Evolutionary conservation across 1,139 yeast species (phyloP).

Genomic region (Torulaspora pretoriensis): DNA sequence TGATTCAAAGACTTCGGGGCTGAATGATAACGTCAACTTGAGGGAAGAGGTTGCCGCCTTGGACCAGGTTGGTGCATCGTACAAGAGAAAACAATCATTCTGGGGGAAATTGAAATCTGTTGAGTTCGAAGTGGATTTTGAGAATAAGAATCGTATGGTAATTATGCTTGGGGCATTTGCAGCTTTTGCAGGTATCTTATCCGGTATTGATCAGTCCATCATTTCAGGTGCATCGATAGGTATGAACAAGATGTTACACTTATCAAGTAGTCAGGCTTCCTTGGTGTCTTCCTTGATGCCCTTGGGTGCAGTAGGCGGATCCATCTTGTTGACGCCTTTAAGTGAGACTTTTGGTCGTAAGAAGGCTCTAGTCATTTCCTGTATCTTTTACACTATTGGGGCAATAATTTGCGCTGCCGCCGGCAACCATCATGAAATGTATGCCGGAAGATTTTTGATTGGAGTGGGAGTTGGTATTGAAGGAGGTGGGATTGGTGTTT

Average conservation of each 20-base stretch:
- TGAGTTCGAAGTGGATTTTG: conserved; percentile 36
- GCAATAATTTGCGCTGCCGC: conserved; percentile 54
- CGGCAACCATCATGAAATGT: conserved; percentile 42
- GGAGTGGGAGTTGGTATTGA: conserved; percentile 60
- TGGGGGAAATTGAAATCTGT: conserved; percentile 22
- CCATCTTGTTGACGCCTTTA: conserved; percentile 47
- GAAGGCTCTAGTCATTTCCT: conserved; percentile 48
- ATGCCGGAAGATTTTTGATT: conserved; percentile 53
- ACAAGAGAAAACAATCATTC: conserved; percentile 22
- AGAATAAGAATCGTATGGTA: conserved; percentile 46
- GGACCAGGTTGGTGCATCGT: conserved; percentile 23
- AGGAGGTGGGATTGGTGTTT: conserved; percentile 57
- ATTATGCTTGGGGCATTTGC: conserved; percentile 49
- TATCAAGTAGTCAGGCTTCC: conserved; percentile 40
- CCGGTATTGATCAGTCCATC: conserved; percentile 55
- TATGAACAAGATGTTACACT: conserved; percentile 41
- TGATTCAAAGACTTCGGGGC: conserved; percentile 4
- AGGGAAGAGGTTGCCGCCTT: conserved; percentile 26
- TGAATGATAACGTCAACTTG: conserved; percentile 8
- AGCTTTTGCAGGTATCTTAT: conserved; percentile 55
- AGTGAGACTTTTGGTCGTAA: conserved; percentile 53
- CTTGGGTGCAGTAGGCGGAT: conserved; percentile 54
- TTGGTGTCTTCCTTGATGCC: conserved; percentile 57
- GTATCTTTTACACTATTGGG: conserved; percentile 54
- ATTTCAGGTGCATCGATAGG: conserved; percentile 56